Percentiles rank a stretch among this genome's conserved stretches.
Conservation (phyloP, 2,329 filamentous ascomycete species). For the Periconia sp. region DNA sequence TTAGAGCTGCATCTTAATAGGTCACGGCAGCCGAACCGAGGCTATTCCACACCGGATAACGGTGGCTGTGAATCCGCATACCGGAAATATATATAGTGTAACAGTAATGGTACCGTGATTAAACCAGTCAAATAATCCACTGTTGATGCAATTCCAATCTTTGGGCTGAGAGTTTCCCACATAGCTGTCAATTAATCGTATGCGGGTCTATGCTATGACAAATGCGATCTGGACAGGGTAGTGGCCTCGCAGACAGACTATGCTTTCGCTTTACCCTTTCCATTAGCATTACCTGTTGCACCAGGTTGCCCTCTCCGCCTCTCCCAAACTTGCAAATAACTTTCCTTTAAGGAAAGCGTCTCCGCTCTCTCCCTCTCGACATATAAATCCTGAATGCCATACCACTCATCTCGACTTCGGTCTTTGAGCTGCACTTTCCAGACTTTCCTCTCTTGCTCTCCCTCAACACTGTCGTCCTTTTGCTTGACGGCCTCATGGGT, state of each 20-base stretch:
- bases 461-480: constrained; percentile 80
- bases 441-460: constrained; percentile 86
- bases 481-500: constrained; percentile 80
- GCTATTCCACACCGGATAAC: not conserved
- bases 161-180: not conserved
- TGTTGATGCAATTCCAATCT: not conserved
- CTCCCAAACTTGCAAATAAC: constrained; percentile 97
- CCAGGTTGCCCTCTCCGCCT: constrained; percentile 59
- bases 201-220: not conserved
- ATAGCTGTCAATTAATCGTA: not conserved
- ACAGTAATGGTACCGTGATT: no score
- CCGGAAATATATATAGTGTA: not conserved
- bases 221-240: not conserved
- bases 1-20: not conserved
- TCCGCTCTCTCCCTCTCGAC: constrained; percentile 89
- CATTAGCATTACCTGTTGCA: constrained; percentile 10
- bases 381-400: constrained; percentile 90
- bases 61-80: not conserved
- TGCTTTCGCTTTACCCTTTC: constrained; percentile 16
- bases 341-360: constrained; percentile 88
- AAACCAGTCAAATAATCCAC: not conserved
- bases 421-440: constrained; percentile 93
- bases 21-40: constrained; percentile 1
- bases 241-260: not conserved
- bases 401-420: constrained; percentile 81